A percentile compares a stretch with the other conserved stretches of the same genome.
Evolutionary conservation across 257 asterid species (phyloP).

Genomic region (Verbascum thapsus): DNA sequence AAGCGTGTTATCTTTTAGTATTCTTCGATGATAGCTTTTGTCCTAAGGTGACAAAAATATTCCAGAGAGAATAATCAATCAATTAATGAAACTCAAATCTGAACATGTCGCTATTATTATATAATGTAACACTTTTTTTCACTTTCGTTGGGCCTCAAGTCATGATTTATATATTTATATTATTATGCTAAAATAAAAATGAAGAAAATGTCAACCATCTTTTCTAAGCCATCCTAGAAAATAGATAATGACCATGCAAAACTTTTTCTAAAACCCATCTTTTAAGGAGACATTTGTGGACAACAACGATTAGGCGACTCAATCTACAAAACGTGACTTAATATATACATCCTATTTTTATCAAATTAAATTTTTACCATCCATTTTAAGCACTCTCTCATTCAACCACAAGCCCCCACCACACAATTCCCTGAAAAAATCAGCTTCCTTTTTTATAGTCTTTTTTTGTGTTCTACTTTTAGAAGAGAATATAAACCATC

Average conservation of each 20-base stretch:
- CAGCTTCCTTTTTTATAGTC: neutral
- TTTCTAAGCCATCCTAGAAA: neutral
- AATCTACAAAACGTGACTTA: too few species aligned
- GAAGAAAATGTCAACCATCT: too few species aligned
- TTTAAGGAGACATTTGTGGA: conserved; percentile 38
- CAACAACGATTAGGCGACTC: conserved; percentile 8
- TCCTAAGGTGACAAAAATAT: too few species aligned
- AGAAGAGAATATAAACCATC: conserved; percentile 20
- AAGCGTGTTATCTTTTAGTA: too few species aligned
- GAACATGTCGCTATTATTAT: too few species aligned
- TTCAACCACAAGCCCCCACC: neutral
- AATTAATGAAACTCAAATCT: too few species aligned
- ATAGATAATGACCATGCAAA: neutral
- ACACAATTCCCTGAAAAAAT: neutral
- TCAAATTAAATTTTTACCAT: conserved; percentile 27
- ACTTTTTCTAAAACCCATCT: conserved; percentile 25
- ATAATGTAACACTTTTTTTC: too few species aligned
- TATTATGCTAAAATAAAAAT: too few species aligned
- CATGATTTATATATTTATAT: too few species aligned
- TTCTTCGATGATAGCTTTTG: too few species aligned
- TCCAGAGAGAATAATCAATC: too few species aligned
- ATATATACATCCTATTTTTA: neutral
- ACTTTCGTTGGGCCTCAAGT: too few species aligned
- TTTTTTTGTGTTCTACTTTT: conserved; percentile 12
- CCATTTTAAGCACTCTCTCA: conserved; percentile 24